phyloP scores from a whole-genome alignment of 2,329 filamentous ascomycete species.

The Calonectria crousiana region DNA sequence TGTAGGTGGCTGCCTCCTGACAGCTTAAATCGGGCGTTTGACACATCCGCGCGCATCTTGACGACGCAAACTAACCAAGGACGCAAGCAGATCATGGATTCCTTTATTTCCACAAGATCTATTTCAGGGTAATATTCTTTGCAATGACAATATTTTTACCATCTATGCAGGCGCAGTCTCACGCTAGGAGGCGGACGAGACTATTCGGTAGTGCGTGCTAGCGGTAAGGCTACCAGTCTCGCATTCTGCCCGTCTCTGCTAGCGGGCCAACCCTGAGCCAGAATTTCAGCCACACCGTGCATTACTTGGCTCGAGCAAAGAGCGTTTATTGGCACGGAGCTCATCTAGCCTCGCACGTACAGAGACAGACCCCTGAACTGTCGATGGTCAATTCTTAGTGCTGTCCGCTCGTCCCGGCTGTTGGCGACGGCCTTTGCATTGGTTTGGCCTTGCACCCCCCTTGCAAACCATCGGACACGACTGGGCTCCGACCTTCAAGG shows the following conservation, averaged over 20 bases:
- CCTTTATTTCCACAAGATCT: not conserved
- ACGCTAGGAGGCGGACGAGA: not conserved
- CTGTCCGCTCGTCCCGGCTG: not conserved
- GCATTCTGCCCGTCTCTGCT: not conserved
- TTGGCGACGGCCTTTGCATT: not conserved
- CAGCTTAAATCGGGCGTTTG: not conserved
- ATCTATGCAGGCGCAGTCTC: not conserved
- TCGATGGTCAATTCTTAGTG: not conserved
- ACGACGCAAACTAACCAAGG: not conserved
- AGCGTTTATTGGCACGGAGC: not conserved
- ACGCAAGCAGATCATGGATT: not conserved
- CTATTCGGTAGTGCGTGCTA: not conserved
- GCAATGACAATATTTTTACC: not conserved
- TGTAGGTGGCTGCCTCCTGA: not conserved
- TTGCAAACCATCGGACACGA: not conserved
- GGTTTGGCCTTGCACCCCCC: not conserved
- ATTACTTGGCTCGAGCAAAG: not conserved
- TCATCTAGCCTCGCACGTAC: not conserved
- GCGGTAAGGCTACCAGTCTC: not conserved
- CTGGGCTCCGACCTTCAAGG: not conserved
- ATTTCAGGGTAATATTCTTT: not conserved
- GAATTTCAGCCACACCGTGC: not conserved
- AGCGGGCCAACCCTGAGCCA: not conserved
- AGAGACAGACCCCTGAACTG: not conserved
- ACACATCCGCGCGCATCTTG: not conserved